These are phyloP conservation scores for Mangifera indica DNA, from an alignment of 345 rosid genomes.

Conservation along the genomic window DNA sequence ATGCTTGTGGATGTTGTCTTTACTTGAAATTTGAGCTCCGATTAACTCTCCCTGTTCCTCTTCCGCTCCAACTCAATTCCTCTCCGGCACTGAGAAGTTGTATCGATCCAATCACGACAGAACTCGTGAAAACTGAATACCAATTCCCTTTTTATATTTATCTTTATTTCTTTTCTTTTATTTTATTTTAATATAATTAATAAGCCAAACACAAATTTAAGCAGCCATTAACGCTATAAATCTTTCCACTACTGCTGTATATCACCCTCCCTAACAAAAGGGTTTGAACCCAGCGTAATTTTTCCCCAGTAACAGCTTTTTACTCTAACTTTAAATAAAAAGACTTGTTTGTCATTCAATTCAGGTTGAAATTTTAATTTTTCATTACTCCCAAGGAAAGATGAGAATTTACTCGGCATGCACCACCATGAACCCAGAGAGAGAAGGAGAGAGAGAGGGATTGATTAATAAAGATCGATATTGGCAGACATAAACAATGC, in stretches of 20 bases:
- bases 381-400: too few species aligned
- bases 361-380: background rate
- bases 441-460: background rate
- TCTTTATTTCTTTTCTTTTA: too few species aligned
- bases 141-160: background rate
- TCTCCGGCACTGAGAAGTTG: slow-evolving; percentile 25
- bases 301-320: background rate
- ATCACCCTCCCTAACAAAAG: too few species aligned
- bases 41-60: background rate
- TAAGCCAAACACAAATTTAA: background rate
- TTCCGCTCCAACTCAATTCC: background rate
- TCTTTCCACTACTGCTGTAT: background rate
- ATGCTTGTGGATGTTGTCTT: background rate
- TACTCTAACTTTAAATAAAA: background rate
- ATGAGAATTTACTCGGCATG: background rate
- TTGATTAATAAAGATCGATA: background rate
- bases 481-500: background rate
- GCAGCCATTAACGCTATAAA: background rate
- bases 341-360: background rate
- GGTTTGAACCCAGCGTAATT: background rate
- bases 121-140: slow-evolving; percentile 35
- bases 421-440: background rate
- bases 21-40: slow-evolving; percentile 3
- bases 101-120: slow-evolving; percentile 55
- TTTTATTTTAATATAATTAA: background rate